Evolutionary conservation across 306 rosid genomes (phyloP).

Genomic region (Mimosa bimucronata): DNA sequence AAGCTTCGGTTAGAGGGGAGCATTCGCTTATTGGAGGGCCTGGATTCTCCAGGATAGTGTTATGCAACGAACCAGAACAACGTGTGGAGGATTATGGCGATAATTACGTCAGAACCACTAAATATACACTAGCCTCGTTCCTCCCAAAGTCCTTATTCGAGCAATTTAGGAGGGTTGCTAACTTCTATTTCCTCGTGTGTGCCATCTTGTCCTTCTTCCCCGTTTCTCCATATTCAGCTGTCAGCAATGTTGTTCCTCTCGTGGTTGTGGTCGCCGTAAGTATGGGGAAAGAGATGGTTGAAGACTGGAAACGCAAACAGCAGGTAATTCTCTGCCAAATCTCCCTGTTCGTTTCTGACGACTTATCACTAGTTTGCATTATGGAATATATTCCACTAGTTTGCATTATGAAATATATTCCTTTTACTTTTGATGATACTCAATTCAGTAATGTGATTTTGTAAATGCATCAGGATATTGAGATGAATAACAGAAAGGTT

Average conservation of each 20-base stretch:
- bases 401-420: neutral
- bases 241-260: slow-evolving; percentile 80
- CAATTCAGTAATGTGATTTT: slow-evolving; percentile 39
- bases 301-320: slow-evolving; percentile 77
- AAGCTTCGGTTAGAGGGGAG: slow-evolving; percentile 64
- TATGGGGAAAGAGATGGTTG: slow-evolving; percentile 79
- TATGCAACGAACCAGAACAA: slow-evolving; percentile 62
- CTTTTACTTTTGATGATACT: neutral
- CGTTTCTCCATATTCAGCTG: slow-evolving; percentile 76
- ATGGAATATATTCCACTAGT: no score
- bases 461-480: slow-evolving; percentile 69
- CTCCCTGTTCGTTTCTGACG: no score
- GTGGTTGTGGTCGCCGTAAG: slow-evolving; percentile 78
- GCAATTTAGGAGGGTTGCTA: slow-evolving; percentile 92
- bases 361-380: no score
- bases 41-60: slow-evolving; percentile 79
- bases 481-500: slow-evolving; percentile 81
- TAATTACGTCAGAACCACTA: slow-evolving; percentile 82
- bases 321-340: slow-evolving; percentile 54
- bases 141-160: slow-evolving; percentile 86
- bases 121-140: slow-evolving; percentile 72
- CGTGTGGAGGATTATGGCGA: slow-evolving; percentile 48
- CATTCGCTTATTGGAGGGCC: slow-evolving; percentile 87
- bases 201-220: slow-evolving; percentile 74
- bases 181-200: slow-evolving; percentile 79